Evolutionary conservation across 441 rosid species (phyloP).

Genomic region (California macrophylla): DNA sequence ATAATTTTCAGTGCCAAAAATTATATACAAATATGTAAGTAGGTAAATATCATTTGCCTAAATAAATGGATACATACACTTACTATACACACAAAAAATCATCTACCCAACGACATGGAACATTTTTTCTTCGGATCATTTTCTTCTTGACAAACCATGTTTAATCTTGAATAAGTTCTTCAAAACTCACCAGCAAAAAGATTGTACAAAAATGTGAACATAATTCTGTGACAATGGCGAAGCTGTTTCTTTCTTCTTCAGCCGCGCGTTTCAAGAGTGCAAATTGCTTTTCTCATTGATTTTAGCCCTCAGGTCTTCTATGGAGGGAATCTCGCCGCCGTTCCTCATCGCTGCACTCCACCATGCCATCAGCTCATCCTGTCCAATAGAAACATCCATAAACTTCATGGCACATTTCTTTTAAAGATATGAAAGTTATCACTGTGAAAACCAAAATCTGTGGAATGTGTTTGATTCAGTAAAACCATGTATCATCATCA

Average conservation of each 20-base stretch:
- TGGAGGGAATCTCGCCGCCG: slow-evolving; percentile 35
- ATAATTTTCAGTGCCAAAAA: too few species aligned
- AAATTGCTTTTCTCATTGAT: slow-evolving; percentile 34
- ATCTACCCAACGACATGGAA: too few species aligned
- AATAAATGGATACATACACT: too few species aligned
- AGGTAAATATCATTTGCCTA: too few species aligned
- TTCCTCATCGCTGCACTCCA: slow-evolving; percentile 33
- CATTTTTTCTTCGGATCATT: too few species aligned
- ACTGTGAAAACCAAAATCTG: background rate
- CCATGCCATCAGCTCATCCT: slow-evolving; percentile 84
- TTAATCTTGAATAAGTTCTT: too few species aligned
- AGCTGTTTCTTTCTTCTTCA: background rate
- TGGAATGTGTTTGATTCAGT: background rate
- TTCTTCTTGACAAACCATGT: too few species aligned
- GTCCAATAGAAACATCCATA: slow-evolving; percentile 13
- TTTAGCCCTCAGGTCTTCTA: slow-evolving; percentile 47
- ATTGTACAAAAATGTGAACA: too few species aligned
- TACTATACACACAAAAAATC: too few species aligned
- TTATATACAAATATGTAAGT: too few species aligned
- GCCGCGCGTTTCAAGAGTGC: background rate
- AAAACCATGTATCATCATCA: background rate
- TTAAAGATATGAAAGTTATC: background rate
- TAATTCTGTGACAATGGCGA: too few species aligned
- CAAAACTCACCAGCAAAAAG: too few species aligned
- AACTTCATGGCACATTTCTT: background rate